phyloP scores from a whole-genome alignment of 768 basidiomycete species.

The Atractiella rhizophila region DNA sequence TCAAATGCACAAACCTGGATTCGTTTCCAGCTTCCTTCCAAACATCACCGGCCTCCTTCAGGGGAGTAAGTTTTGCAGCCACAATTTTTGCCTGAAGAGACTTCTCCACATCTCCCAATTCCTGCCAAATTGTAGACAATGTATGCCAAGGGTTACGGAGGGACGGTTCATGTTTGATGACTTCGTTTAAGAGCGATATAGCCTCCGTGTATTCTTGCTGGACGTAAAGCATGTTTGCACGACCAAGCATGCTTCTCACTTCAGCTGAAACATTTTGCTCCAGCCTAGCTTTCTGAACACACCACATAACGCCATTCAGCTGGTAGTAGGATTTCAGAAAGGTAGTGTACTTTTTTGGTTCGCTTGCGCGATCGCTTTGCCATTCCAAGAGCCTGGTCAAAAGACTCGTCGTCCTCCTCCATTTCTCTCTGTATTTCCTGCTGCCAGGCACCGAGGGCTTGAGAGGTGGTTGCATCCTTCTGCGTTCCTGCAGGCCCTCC shows the following conservation, averaged over 20 bases:
- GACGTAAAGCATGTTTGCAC: constrained; percentile 67
- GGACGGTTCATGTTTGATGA: constrained; percentile 76
- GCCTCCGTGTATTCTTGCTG: constrained; percentile 40
- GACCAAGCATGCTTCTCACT: constrained; percentile 36
- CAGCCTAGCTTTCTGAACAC: no score
- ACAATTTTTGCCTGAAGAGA: constrained; percentile 64
- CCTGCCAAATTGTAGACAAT: constrained; percentile 57
- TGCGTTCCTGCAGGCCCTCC: no score
- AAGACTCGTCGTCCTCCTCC: no score
- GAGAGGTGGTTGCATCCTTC: no score
- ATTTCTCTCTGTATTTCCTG: no score
- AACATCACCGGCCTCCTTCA: constrained; percentile 34
- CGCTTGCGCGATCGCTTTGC: no score
- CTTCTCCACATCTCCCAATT: constrained; percentile 39
- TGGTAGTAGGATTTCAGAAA: no score
- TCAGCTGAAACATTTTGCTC: no score
- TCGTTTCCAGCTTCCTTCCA: constrained; percentile 60
- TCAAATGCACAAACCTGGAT: constrained; percentile 33
- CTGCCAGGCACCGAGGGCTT: no score
- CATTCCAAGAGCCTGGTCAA: no score
- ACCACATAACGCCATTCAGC: no score
- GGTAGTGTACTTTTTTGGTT: no score
- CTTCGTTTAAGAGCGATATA: constrained; percentile 60
- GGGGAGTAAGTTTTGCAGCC: constrained; percentile 62
- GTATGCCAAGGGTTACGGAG: constrained; percentile 65